phyloP scores from a whole-genome alignment of 495 filamentous ascomycete species.

The Delitschia confertaspora region DNA sequence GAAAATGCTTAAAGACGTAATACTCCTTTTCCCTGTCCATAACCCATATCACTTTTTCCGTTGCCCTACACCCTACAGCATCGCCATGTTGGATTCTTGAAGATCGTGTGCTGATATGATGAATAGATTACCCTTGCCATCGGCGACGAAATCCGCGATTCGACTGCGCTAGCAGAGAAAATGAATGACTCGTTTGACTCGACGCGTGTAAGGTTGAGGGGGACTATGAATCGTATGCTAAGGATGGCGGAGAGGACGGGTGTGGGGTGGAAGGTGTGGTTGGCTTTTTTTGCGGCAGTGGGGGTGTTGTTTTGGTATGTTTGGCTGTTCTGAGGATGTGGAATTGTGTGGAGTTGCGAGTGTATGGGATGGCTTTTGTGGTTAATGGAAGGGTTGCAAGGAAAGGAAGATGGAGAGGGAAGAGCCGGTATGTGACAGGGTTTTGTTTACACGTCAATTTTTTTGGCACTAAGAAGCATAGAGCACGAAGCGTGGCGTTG shows the following conservation, averaged over 20 bases:
- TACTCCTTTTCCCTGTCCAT: conserved; percentile 1
- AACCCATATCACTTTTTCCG: neutral
- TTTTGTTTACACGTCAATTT: too few species aligned
- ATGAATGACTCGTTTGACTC: conserved; percentile 89
- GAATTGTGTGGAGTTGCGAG: neutral
- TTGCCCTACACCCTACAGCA: too few species aligned
- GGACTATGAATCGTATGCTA: conserved; percentile 96
- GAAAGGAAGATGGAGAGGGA: neutral
- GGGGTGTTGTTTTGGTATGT: conserved; percentile 79
- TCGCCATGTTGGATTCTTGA: too few species aligned
- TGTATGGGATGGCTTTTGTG: conserved; percentile 1
- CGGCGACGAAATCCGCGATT: conserved; percentile 86
- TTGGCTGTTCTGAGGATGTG: conserved; percentile 58
- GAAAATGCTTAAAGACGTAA: conserved; percentile 80
- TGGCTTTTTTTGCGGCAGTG: conserved; percentile 75
- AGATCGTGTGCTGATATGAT: neutral
- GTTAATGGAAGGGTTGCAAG: neutral
- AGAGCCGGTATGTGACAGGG: neutral
- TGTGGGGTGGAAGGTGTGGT: conserved; percentile 89
- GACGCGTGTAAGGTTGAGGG: conserved; percentile 66
- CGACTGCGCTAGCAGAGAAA: conserved; percentile 70
- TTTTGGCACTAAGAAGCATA: too few species aligned
- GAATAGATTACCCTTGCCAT: conserved; percentile 79
- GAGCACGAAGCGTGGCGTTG: conserved; percentile 15
- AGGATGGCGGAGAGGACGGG: conserved; percentile 90